Evolutionary conservation across 2,329 filamentous ascomycete genomes (phyloP).

Genomic region (Ophiostoma perfectum): DNA sequence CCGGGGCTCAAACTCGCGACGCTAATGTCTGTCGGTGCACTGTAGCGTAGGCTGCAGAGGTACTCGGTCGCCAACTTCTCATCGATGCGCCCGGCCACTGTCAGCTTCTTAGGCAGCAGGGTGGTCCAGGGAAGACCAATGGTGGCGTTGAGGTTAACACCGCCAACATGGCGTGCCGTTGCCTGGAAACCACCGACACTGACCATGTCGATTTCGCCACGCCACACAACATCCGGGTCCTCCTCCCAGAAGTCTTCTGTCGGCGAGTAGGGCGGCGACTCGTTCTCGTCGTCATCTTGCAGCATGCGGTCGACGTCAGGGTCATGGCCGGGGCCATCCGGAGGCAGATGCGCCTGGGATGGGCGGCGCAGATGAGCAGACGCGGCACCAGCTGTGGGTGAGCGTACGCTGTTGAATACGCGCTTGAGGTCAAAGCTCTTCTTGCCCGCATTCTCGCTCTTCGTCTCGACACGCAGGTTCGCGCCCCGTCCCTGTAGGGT

Average conservation of each 20-base stretch:
- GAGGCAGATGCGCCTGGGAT: constrained; percentile 43
- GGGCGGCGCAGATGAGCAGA: constrained; percentile 41
- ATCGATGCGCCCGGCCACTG: constrained; percentile 73
- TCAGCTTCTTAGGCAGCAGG: constrained; percentile 64
- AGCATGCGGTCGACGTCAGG: constrained; percentile 86
- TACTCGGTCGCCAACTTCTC: constrained; percentile 83
- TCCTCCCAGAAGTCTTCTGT: constrained; percentile 53
- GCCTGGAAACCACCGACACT: constrained; percentile 69
- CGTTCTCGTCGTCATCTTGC: constrained; percentile 66
- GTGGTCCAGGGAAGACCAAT: constrained; percentile 57
- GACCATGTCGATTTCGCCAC: constrained; percentile 69
- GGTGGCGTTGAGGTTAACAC: constrained; percentile 67
- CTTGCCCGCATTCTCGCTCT: constrained; percentile 43
- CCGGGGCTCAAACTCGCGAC: constrained; percentile 68
- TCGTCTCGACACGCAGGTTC: constrained; percentile 41
- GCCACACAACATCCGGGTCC: constrained; percentile 71
- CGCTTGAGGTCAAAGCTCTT: constrained; percentile 76
- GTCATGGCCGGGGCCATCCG: constrained; percentile 63
- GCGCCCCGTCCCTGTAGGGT: constrained; percentile 27
- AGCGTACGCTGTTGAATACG: constrained; percentile 77
- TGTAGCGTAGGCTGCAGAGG: constrained; percentile 79
- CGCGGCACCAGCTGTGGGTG: constrained; percentile 47
- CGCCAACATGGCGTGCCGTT: constrained; percentile 76
- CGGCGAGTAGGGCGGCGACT: constrained; percentile 78
- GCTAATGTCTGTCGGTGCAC: constrained; percentile 73